Conservation (phyloP, 75 land plant species). For the Selaginella moellendorffii region DNA sequence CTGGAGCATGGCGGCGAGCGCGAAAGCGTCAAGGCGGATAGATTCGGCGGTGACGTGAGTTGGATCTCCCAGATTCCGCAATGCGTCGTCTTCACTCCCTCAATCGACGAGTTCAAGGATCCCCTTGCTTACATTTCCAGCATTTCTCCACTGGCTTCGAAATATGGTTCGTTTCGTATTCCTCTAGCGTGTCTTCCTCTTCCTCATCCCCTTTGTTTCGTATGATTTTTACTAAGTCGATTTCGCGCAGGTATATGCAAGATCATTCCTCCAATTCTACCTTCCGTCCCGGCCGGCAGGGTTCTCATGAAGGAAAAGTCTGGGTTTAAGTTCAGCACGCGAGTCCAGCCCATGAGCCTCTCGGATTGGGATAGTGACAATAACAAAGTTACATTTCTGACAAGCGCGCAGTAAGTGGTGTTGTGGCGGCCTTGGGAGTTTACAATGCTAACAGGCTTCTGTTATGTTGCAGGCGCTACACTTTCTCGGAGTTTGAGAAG, state of each 20-base stretch:
- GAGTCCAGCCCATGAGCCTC: constrained; percentile 74
- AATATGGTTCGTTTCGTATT: constrained; percentile 38
- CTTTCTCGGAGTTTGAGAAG: constrained; percentile 76
- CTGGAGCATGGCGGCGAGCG: constrained; percentile 18
- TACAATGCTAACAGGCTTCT: neutral
- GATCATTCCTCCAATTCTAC: constrained; percentile 58
- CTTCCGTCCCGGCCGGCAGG: constrained; percentile 70
- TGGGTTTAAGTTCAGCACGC: constrained; percentile 68
- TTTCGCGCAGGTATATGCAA: constrained; percentile 68
- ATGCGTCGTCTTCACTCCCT: constrained; percentile 65
- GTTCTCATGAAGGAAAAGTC: constrained; percentile 67
- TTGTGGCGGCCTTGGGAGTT: neutral
- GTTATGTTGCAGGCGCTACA: constrained; percentile 40
- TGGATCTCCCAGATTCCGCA: constrained; percentile 61
- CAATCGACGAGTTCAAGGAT: constrained; percentile 76
- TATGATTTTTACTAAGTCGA: neutral
- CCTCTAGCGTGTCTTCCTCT: neutral
- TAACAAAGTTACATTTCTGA: constrained; percentile 60
- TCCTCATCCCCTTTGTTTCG: neutral
- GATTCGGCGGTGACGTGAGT: constrained; percentile 32
- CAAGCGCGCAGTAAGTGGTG: constrained; percentile 65
- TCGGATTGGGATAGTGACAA: constrained; percentile 56
- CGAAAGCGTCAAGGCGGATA: constrained; percentile 35
- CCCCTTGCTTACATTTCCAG: constrained; percentile 60
- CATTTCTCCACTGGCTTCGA: constrained; percentile 66